phyloP scores from a whole-genome alignment of 257 asterid species.

The Nicotiana benthamiana region DNA sequence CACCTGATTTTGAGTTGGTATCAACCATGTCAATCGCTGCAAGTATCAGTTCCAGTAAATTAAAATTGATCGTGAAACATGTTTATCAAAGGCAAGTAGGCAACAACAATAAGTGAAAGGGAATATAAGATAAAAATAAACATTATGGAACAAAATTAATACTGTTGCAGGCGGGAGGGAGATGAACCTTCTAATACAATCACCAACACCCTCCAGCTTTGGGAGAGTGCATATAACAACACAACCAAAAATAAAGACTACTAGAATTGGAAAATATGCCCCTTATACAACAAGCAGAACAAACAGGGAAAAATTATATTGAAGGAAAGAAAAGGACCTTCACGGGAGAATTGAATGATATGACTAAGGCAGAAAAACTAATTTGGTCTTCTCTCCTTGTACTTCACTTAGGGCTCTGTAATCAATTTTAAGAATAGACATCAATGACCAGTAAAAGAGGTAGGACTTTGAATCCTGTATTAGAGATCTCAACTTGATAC shows the following conservation, averaged over 20 bases:
- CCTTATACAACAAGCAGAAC: not conserved
- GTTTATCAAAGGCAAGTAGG: not conserved
- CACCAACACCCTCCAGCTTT: not conserved
- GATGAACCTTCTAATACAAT: not conserved
- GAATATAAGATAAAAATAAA: not conserved
- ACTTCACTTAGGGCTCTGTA: not conserved
- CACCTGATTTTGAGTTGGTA: constrained; percentile 92
- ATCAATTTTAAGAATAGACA: not conserved
- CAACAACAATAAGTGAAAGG: not conserved
- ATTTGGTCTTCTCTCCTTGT: not conserved
- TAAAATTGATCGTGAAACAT: not conserved
- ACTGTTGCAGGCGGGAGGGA: not conserved
- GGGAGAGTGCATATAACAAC: not conserved
- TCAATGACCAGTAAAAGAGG: not conserved
- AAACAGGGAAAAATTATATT: not conserved
- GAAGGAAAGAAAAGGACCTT: too few species aligned
- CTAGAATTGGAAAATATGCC: not conserved
- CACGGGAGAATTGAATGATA: not conserved
- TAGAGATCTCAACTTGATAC: not conserved
- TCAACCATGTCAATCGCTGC: constrained; percentile 95
- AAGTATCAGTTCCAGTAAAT: constrained; percentile 72
- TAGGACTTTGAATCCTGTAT: not conserved
- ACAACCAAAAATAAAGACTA: not conserved
- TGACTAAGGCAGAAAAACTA: not conserved
- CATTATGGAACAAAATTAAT: not conserved